Percentiles rank a stretch among this genome's conserved stretches.
Conservation (phyloP, 148 eudicot species). For the Cornus suecica region DNA sequence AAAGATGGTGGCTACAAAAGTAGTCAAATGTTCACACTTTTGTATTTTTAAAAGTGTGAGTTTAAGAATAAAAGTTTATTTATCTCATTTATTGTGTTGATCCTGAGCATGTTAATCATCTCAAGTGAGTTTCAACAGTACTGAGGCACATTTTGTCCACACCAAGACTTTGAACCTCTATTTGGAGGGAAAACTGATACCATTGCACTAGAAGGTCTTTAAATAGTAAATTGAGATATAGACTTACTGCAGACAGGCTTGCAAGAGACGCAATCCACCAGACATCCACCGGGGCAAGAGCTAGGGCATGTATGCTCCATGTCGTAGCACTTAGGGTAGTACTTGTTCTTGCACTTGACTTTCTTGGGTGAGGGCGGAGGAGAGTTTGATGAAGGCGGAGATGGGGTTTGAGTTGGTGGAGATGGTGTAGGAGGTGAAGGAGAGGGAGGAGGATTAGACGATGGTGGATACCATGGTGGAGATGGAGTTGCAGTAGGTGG, state of each 20-base stretch:
- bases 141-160: too few species aligned
- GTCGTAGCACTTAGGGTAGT: constrained; percentile 27
- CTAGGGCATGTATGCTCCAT: constrained; percentile 35
- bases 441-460: constrained; percentile 5
- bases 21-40: too few species aligned
- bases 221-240: too few species aligned
- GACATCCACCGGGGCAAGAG: constrained; percentile 35
- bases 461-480: neutral
- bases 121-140: too few species aligned
- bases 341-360: constrained; percentile 30
- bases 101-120: too few species aligned
- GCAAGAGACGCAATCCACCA: constrained; percentile 37
- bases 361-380: constrained; percentile 25
- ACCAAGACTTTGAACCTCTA: too few species aligned
- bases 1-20: too few species aligned
- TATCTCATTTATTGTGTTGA: too few species aligned
- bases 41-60: too few species aligned
- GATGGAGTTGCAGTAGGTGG: constrained; percentile 17
- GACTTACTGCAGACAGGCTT: constrained; percentile 44
- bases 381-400: neutral
- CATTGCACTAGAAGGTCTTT: too few species aligned
- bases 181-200: too few species aligned
- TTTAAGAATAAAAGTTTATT: too few species aligned
- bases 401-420: constrained; percentile 13
- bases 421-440: constrained; percentile 11